Evolutionary conservation across 345 rosid species (phyloP).

Genomic region (Acer campestre): DNA sequence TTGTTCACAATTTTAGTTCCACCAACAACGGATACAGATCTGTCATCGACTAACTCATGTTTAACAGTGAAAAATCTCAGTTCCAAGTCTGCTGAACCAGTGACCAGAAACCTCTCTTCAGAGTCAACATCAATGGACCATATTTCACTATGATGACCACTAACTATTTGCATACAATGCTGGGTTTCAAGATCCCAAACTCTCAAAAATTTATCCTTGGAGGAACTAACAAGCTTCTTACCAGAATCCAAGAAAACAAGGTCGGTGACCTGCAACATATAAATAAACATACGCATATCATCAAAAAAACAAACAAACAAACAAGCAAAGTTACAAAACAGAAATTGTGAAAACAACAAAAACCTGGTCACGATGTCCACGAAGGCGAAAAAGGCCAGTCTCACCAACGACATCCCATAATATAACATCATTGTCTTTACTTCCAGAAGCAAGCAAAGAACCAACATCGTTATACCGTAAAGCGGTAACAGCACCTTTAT

Average conservation of each 20-base stretch:
- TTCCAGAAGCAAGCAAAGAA: slow-evolving; percentile 86
- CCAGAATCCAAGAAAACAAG: slow-evolving; percentile 87
- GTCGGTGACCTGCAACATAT: slow-evolving; percentile 72
- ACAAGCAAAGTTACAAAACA: background rate
- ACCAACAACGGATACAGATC: slow-evolving; percentile 29
- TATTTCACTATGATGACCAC: slow-evolving; percentile 97
- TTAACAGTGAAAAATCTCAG: slow-evolving; percentile 73
- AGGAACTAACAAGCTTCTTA: slow-evolving; percentile 86
- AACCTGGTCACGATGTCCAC: slow-evolving; percentile 97
- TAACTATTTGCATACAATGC: slow-evolving; percentile 86
- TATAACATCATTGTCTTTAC: slow-evolving; percentile 89
- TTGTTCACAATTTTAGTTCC: slow-evolving; percentile 32
- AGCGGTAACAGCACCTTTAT: slow-evolving; percentile 86
- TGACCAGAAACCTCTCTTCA: slow-evolving; percentile 75
- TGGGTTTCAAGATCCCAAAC: slow-evolving; percentile 99
- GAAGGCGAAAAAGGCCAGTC: slow-evolving; percentile 76
- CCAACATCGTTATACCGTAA: slow-evolving; percentile 67
- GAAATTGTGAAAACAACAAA: background rate
- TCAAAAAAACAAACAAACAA: background rate
- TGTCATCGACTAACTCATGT: slow-evolving; percentile 36
- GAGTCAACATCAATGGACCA: slow-evolving; percentile 93
- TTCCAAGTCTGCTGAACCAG: slow-evolving; percentile 91
- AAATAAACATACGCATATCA: slow-evolving; percentile 2
- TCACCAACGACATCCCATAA: slow-evolving; percentile 96
- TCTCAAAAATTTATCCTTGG: slow-evolving; percentile 92